phyloP scores from a whole-genome alignment of 805 yeast genomes.

The Candida odintsovae region DNA sequence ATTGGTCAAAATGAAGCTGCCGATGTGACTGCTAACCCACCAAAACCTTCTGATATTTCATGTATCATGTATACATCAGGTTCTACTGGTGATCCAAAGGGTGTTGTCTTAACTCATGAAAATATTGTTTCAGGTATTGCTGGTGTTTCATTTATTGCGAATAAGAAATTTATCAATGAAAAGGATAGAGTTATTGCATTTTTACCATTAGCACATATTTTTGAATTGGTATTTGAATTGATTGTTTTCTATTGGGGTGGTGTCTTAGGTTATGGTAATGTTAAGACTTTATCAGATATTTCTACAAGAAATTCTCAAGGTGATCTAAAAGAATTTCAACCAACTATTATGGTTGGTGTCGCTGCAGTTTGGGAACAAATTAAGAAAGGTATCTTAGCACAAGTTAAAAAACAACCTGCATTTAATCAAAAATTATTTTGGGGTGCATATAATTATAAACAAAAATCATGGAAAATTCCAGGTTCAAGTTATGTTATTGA shows the following conservation, averaged over 20 bases:
- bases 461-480: constrained; percentile 63
- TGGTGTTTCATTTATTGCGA: constrained; percentile 68
- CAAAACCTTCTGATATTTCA: constrained; percentile 44
- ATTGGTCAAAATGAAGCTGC: constrained; percentile 51
- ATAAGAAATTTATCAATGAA: constrained; percentile 40
- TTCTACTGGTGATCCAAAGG: constrained; percentile 78
- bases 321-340: constrained; percentile 81
- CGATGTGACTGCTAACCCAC: constrained; percentile 31
- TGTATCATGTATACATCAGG: constrained; percentile 73
- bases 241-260: constrained; percentile 85
- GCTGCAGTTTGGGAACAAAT: constrained; percentile 98
- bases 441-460: constrained; percentile 76
- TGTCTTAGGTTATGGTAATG: constrained; percentile 82
- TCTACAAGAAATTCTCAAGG: constrained; percentile 83
- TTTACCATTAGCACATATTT: constrained; percentile 93
- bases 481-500: constrained; percentile 63
- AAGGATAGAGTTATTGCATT: constrained; percentile 78
- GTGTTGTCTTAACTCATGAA: constrained; percentile 59
- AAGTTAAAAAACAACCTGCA: constrained; percentile 61
- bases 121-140: constrained; percentile 80
- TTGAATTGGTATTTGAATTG: constrained; percentile 86
- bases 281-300: constrained; percentile 80
- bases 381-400: constrained; percentile 82
- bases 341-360: constrained; percentile 96
- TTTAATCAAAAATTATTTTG: constrained; percentile 78